Evolutionary conservation across 2,329 filamentous ascomycete genomes (phyloP), one percentile per base, ranked within the genome.

Genomic region (Ophiostoma pallidulum): DNA sequence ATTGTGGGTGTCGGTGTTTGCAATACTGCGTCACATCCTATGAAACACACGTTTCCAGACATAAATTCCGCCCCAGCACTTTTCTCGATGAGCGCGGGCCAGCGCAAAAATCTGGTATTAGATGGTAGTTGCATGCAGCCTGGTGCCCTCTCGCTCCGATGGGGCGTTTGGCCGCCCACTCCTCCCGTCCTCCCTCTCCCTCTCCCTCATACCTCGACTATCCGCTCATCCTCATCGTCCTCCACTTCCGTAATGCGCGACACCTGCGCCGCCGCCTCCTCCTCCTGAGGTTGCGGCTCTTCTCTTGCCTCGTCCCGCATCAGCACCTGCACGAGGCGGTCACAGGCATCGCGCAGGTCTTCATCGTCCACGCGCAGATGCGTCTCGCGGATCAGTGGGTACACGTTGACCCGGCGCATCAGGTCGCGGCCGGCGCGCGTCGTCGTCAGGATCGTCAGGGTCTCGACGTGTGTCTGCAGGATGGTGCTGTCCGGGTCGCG

Each of bases 391-490:
- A 97, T 72, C 40, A 97, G 81, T 0, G 90, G 87, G 63, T 98
- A 98, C 1, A 95, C 86, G 57, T 88, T 86, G 39, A 91, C 72
- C 16, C 74, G 69, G 16, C 89, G 75, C 73, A 97, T 71, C 47
- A 77, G 67, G 7, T 94, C 84, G 51, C 91, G 76, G 2, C 84
- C 87, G 56, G 82, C 72, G 7, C 78, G 73, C 8, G 86, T 91
- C 6, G 85, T 90, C 0, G 86, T 90, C 49, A 98, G 66, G 16
- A 98, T 68, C 48, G 90, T 75, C 47, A 98, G 64, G 1, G 89
- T 95, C 67, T 98, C 92, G 18, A 98, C 66, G 62, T 97, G 90
- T 3, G 86, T 92, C 60, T 84, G 78, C 46, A 96, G 73, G 54
- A 95, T 92, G 40, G 78, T 76, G 14, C 68, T 64, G 58, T 96